phyloP scores from a whole-genome alignment of 1,284 basidiomycete species.

The Xerocomus nothofagi region DNA sequence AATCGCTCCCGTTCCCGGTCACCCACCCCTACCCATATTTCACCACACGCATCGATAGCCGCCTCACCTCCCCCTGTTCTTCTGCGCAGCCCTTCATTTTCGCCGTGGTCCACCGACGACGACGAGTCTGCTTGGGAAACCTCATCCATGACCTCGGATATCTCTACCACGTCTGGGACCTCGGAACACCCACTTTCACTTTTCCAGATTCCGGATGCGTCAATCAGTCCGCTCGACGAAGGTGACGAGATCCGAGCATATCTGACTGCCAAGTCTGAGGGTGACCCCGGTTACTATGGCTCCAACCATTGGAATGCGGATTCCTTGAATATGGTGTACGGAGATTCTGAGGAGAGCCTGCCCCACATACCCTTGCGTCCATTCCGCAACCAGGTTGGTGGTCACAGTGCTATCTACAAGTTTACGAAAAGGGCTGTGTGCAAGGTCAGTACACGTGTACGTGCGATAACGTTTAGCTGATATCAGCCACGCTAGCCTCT shows the following conservation, averaged over 20 bases:
- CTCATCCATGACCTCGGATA: constrained; percentile 59
- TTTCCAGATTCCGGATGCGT: constrained; percentile 11
- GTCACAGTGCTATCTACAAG: constrained; percentile 96
- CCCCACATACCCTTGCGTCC: constrained; percentile 95
- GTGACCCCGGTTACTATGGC: constrained; percentile 16
- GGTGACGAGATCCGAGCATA: constrained; percentile 8
- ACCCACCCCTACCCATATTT: constrained; percentile 38
- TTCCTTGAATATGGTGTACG: constrained; percentile 43
- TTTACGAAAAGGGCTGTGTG: constrained; percentile 98
- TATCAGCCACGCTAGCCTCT: constrained; percentile 64
- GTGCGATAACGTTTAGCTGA: constrained; percentile 22
- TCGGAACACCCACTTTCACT: constrained; percentile 29
- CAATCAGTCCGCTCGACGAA: constrained; percentile 9
- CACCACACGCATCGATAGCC: constrained; percentile 10
- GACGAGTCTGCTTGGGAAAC: constrained; percentile 76
- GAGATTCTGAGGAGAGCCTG: constrained; percentile 53
- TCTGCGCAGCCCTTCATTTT: constrained; percentile 42
- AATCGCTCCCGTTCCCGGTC: constrained; percentile 29
- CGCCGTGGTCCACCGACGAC: constrained; percentile 73
- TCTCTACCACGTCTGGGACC: constrained; percentile 46
- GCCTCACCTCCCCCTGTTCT: constrained; percentile 27
- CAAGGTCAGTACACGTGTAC: constrained; percentile 64
- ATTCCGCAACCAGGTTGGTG: constrained; percentile 97
- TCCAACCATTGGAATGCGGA: constrained; percentile 40
- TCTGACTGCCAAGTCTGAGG: constrained; percentile 20